Conservation (phyloP, 2,329 filamentous ascomycete species). For the Aureobasidium sp. region DNA sequence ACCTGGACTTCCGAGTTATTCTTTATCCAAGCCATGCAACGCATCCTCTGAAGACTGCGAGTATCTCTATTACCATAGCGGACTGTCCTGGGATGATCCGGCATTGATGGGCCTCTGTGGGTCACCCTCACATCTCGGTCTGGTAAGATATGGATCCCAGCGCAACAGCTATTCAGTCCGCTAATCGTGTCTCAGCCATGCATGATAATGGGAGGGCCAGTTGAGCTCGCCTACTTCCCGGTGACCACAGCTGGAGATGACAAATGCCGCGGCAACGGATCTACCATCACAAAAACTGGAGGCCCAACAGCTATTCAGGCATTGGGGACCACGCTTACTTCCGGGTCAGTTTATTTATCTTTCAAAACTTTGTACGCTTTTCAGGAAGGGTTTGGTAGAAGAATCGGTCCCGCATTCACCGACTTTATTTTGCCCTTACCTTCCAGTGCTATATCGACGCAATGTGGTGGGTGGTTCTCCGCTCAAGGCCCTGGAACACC, state of each 20-base stretch:
- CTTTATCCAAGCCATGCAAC: conserved; percentile 14
- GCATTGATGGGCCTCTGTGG: conserved; percentile 15
- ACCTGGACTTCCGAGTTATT: conserved; percentile 10
- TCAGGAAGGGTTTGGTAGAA: conserved; percentile 14
- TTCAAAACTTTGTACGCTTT: conserved; percentile 18
- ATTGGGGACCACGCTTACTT: conserved; percentile 19
- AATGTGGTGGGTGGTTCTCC: conserved; percentile 15
- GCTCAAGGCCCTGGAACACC: conserved; percentile 13
- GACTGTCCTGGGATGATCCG: conserved; percentile 10
- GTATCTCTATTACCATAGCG: conserved; percentile 15
- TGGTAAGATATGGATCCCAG: background rate
- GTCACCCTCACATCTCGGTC: conserved; percentile 10
- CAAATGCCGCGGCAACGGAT: conserved; percentile 3
- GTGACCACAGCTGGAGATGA: conserved; percentile 12
- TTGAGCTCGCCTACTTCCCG: conserved; percentile 21
- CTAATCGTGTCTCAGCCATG: conserved; percentile 13
- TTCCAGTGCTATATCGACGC: conserved; percentile 19
- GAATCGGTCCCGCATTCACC: conserved; percentile 19
- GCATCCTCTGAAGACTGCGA: conserved; percentile 14
- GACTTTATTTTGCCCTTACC: conserved; percentile 19
- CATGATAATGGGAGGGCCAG: conserved; percentile 20
- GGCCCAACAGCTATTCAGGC: conserved; percentile 13
- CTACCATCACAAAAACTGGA: conserved; percentile 2
- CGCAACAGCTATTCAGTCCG: background rate
- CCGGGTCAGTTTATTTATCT: conserved; percentile 18